These are phyloP conservation scores for Durusdinium trenchii DNA, from an alignment of 73 alveolate species.

Conservation along the genomic window DNA sequence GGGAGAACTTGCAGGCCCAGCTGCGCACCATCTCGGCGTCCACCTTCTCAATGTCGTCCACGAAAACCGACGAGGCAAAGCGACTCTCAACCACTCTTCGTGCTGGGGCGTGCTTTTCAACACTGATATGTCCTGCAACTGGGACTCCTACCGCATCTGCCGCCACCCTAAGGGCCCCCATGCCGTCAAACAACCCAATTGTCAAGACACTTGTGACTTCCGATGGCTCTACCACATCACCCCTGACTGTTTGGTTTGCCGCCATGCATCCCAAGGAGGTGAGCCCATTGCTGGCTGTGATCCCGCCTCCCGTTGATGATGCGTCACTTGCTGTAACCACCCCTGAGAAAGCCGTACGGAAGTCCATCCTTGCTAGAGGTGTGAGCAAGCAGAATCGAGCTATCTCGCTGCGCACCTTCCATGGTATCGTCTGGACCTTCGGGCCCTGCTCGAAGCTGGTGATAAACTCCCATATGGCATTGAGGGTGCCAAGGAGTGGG, in stretches of 20 bases:
- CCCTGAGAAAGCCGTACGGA: too few relatives aligned
- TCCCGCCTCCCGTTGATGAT: not conserved
- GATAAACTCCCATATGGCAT: too few relatives aligned
- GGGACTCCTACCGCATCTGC: not conserved
- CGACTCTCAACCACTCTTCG: not conserved
- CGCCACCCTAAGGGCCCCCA: slow-evolving; percentile 17
- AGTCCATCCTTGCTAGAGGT: too few relatives aligned
- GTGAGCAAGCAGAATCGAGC: too few relatives aligned
- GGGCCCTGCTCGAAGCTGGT: too few relatives aligned
- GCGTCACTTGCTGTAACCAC: too few relatives aligned
- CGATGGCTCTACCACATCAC: not conserved
- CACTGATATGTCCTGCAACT: not conserved
- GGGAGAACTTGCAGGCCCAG: not conserved
- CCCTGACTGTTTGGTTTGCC: not conserved
- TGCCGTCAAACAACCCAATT: not conserved
- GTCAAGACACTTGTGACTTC: not conserved
- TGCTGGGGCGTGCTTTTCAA: not conserved
- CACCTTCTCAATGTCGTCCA: not conserved
- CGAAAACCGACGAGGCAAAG: not conserved
- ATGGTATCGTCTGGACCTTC: too few relatives aligned
- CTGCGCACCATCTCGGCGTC: not conserved
- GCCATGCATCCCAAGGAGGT: not conserved
- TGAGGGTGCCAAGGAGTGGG: too few relatives aligned
- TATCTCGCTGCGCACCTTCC: too few relatives aligned
- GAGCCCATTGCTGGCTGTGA: not conserved